Percentiles rank a stretch among this genome's conserved stretches.
Evolutionary conservation across 352 stramenopile genomes (phyloP).

Genomic region (Saprolegnia parasitica): DNA sequence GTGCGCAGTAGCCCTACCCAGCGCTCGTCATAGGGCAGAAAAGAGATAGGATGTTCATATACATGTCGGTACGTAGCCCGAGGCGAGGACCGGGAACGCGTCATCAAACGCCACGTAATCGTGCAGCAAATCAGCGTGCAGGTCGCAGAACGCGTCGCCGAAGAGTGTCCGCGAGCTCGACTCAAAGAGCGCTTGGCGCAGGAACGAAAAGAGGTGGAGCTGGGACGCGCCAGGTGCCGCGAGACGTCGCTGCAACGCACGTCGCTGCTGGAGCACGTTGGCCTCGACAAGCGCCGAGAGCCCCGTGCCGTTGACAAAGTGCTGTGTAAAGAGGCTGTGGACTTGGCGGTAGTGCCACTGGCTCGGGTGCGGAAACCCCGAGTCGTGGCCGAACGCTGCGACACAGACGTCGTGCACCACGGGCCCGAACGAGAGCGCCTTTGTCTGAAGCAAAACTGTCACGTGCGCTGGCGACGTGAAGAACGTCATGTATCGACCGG

Average conservation of each 20-base stretch:
- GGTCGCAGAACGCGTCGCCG: conserved; percentile 10
- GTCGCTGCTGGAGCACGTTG: conserved; percentile 14
- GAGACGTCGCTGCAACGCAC: not conserved
- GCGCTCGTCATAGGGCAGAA: not conserved
- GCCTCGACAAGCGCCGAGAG: not conserved
- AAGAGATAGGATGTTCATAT: not conserved
- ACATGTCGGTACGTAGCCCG: conserved; percentile 9
- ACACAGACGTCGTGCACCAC: not conserved
- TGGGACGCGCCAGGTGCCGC: not conserved
- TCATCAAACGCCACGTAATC: conserved; percentile 20
- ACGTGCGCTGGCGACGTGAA: conserved; percentile 18
- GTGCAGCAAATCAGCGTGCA: not conserved
- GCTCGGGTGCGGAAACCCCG: not conserved
- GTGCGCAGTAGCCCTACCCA: conserved; percentile 1
- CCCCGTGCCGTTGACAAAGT: not conserved
- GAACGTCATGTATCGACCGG: conserved; percentile 23
- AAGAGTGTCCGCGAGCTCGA: conserved; percentile 12
- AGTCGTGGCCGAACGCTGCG: not conserved
- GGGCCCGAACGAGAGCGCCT: conserved; percentile 2
- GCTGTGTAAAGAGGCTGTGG: not conserved
- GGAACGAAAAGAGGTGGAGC: conserved; percentile 16
- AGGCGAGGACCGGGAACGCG: conserved; percentile 18
- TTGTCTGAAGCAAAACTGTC: conserved; percentile 10
- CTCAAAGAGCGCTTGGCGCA: conserved; percentile 14
- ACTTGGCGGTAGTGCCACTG: not conserved